phyloP scores from a whole-genome alignment of 805 yeast genomes.

The Ogataea glucozyma region DNA sequence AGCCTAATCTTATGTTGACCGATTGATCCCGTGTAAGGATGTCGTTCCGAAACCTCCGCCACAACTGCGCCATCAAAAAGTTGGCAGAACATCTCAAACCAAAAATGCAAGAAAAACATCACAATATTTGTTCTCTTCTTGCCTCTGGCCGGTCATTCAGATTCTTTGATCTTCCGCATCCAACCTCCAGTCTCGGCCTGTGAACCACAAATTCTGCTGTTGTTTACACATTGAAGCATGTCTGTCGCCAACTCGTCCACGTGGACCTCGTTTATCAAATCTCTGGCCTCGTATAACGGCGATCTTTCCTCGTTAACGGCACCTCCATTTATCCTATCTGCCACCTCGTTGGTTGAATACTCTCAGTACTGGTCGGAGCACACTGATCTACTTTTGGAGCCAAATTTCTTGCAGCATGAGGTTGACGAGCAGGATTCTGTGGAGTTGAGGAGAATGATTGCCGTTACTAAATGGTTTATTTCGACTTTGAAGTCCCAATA shows the following conservation, averaged over 20 bases:
- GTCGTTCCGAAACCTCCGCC: too few species aligned
- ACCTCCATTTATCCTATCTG: slow-evolving; percentile 93
- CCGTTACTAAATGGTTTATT: slow-evolving; percentile 88
- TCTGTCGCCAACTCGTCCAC: slow-evolving; percentile 42
- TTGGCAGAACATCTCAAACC: too few species aligned
- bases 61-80: too few species aligned
- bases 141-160: too few species aligned
- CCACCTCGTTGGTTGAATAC: slow-evolving; percentile 85
- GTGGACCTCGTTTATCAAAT: slow-evolving; percentile 92
- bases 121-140: too few species aligned
- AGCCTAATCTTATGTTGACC: too few species aligned
- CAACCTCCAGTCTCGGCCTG: not conserved
- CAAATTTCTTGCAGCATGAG: slow-evolving; percentile 49
- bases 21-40: not conserved
- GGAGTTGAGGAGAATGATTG: slow-evolving; percentile 67
- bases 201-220: not conserved
- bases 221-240: slow-evolving; percentile 4
- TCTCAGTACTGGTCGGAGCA: slow-evolving; percentile 97
- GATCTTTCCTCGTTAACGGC: slow-evolving; percentile 94
- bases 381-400: slow-evolving; percentile 77
- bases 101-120: too few species aligned
- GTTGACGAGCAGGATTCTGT: slow-evolving; percentile 47
- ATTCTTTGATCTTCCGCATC: not conserved
- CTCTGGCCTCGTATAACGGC: slow-evolving; percentile 89
- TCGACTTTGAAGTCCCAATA: slow-evolving; percentile 91